phyloP scores from a whole-genome alignment of 2,329 filamentous ascomycete species.

The Didymella pinodella region DNA sequence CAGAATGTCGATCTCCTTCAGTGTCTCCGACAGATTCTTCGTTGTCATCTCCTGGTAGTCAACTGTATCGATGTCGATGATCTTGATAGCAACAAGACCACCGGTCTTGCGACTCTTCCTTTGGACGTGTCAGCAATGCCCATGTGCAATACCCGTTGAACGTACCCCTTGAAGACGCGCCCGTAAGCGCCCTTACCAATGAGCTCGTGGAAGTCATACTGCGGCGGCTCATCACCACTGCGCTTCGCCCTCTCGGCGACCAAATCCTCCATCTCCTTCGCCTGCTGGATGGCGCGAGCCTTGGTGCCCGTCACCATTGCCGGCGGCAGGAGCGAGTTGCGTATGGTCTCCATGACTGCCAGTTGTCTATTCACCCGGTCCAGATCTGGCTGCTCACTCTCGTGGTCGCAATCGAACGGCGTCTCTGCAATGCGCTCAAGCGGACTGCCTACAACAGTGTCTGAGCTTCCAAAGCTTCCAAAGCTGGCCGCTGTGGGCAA shows the following conservation, averaged over 20 bases:
- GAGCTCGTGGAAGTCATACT: constrained; percentile 73
- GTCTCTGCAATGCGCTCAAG: constrained; percentile 41
- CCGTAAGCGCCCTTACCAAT: constrained; percentile 80
- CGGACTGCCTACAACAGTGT: constrained; percentile 27
- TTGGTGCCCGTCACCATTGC: constrained; percentile 54
- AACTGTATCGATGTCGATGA: constrained; percentile 82
- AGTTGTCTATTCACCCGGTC: constrained; percentile 15
- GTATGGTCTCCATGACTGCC: constrained; percentile 41
- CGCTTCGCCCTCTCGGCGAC: constrained; percentile 70
- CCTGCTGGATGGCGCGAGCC: constrained; percentile 72
- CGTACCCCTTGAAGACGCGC: constrained; percentile 72
- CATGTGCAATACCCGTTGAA: constrained; percentile 15
- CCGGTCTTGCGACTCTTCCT: constrained; percentile 53
- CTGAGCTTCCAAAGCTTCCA: constrained; percentile 29
- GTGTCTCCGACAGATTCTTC: constrained; percentile 59
- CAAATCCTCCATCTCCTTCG: constrained; percentile 71
- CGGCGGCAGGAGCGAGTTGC: constrained; percentile 37
- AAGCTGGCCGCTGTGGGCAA: constrained; percentile 24
- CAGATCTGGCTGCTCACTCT: constrained; percentile 17
- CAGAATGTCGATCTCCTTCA: constrained; percentile 71
- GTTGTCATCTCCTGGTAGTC: constrained; percentile 61
- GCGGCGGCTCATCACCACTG: constrained; percentile 66
- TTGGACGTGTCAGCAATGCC: constrained; percentile 27
- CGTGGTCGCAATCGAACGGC: constrained; percentile 26
- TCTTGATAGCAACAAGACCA: constrained; percentile 76